Evolutionary conservation across 805 yeast genomes (phyloP).

Genomic region (Kazachstania psychrophila): DNA sequence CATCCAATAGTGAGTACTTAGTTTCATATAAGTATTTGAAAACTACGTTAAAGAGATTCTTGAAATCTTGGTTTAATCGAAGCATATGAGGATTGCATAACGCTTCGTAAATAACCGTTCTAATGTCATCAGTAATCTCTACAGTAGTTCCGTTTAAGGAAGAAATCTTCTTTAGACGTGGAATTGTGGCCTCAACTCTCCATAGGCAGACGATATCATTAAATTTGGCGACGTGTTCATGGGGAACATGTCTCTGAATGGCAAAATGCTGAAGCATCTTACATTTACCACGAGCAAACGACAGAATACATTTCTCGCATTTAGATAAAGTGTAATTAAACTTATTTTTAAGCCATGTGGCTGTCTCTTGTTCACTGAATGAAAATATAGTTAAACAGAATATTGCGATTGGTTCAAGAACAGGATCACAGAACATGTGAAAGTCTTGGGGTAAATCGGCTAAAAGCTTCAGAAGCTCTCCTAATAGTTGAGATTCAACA

Average conservation of each 20-base stretch:
- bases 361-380: slow-evolving; percentile 39
- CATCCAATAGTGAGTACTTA: slow-evolving; percentile 23
- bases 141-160: slow-evolving; percentile 15
- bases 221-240: slow-evolving; percentile 33
- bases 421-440: slow-evolving; percentile 52
- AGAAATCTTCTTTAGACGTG: slow-evolving; percentile 18
- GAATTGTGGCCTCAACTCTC: slow-evolving; percentile 26
- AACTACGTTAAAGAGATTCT: slow-evolving; percentile 31
- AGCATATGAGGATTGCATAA: slow-evolving; percentile 44
- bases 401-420: slow-evolving; percentile 39
- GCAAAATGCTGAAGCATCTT: slow-evolving; percentile 44
- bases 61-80: slow-evolving; percentile 32
- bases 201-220: slow-evolving; percentile 29
- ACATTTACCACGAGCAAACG: slow-evolving; percentile 47
- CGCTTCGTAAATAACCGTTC: slow-evolving; percentile 37
- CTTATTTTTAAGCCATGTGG: slow-evolving; percentile 35
- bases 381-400: slow-evolving; percentile 54
- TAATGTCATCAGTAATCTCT: slow-evolving; percentile 17
- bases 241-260: slow-evolving; percentile 38
- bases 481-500: slow-evolving; percentile 28
- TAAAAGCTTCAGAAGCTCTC: slow-evolving; percentile 33
- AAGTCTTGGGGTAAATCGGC: slow-evolving; percentile 22
- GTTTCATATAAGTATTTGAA: slow-evolving; percentile 26
- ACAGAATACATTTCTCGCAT: slow-evolving; percentile 47
- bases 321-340: slow-evolving; percentile 34